Conservation (phyloP, 768 basidiomycete genomes). For the Leccinum variicolor region DNA sequence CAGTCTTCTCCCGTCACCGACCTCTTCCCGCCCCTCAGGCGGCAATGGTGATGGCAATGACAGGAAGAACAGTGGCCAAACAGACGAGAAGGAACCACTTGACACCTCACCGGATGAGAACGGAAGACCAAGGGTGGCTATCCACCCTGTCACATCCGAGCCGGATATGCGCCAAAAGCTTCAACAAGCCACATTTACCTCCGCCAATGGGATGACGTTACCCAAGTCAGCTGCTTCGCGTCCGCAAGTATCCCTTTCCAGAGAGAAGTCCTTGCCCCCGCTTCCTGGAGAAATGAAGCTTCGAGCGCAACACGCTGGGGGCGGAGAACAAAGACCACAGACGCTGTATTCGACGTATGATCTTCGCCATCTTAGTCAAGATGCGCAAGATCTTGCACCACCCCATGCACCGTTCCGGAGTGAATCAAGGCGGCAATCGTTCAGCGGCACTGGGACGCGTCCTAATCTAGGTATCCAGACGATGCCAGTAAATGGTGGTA, state of each 20-base stretch:
- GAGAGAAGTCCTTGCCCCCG: slow-evolving; percentile 79
- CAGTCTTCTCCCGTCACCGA: slow-evolving; percentile 71
- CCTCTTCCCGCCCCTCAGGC: slow-evolving; percentile 63
- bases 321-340: slow-evolving; percentile 52
- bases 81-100: slow-evolving; percentile 43
- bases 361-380: slow-evolving; percentile 45
- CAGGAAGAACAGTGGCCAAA: slow-evolving; percentile 39
- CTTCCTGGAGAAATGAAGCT: slow-evolving; percentile 56
- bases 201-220: slow-evolving; percentile 30
- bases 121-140: slow-evolving; percentile 36
- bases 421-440: slow-evolving; percentile 72
- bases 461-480: slow-evolving; percentile 54
- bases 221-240: slow-evolving; percentile 19
- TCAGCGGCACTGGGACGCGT: slow-evolving; percentile 60
- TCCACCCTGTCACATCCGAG: slow-evolving; percentile 58
- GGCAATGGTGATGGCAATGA: slow-evolving; percentile 51
- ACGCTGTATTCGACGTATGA: slow-evolving; percentile 65
- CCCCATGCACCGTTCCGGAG: slow-evolving; percentile 63
- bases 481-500: slow-evolving; percentile 38
- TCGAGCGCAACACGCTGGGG: slow-evolving; percentile 33
- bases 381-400: slow-evolving; percentile 49
- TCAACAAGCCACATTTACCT: slow-evolving; percentile 34
- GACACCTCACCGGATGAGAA: slow-evolving; percentile 30
- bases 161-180: slow-evolving; percentile 55
- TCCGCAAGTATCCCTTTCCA: slow-evolving; percentile 29